Evolutionary conservation across 2,329 filamentous ascomycete species (phyloP).

Genomic region (Dactylellina sp.): DNA sequence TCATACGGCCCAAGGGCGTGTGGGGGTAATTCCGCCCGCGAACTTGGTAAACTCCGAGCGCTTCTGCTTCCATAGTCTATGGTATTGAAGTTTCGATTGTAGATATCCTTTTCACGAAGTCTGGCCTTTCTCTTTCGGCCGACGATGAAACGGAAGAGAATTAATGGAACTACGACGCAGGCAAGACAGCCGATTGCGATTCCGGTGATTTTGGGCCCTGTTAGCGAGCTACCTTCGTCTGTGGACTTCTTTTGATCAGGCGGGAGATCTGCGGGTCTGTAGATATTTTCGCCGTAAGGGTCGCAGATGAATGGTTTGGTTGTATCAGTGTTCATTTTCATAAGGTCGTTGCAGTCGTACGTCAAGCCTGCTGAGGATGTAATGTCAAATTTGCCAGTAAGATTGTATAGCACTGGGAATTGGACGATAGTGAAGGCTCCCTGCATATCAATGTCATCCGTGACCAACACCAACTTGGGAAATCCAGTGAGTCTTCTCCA

Average conservation of each 20-base stretch:
- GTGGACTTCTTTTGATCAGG: conserved; percentile 8
- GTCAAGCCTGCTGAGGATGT: conserved; percentile 28
- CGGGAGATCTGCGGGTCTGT: conserved; percentile 32
- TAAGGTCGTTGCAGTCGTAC: conserved; percentile 36
- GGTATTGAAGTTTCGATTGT: conserved; percentile 34
- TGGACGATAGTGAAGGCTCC: conserved; percentile 36
- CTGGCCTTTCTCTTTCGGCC: conserved; percentile 41
- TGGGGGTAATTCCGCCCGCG: conserved; percentile 45
- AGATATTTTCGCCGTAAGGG: conserved; percentile 46
- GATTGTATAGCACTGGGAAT: conserved; percentile 49
- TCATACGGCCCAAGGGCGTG: conserved; percentile 40
- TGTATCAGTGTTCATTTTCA: conserved; percentile 45
- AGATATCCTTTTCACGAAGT: conserved; percentile 45
- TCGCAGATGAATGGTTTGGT: conserved; percentile 53
- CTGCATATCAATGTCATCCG: conserved; percentile 46
- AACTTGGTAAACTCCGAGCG: conserved; percentile 24
- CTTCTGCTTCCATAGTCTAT: conserved; percentile 50
- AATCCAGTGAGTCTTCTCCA: conserved; percentile 51
- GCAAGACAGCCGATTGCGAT: conserved; percentile 54
- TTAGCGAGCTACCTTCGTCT: conserved; percentile 8
- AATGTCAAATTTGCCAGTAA: conserved; percentile 47
- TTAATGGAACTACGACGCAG: conserved; percentile 41
- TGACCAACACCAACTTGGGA: conserved; percentile 36
- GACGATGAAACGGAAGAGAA: conserved; percentile 45
- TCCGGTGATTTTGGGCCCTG: conserved; percentile 51